These are phyloP conservation scores for Candida oleophila DNA, from an alignment of 805 yeast genomes.

Conservation along the genomic window DNA sequence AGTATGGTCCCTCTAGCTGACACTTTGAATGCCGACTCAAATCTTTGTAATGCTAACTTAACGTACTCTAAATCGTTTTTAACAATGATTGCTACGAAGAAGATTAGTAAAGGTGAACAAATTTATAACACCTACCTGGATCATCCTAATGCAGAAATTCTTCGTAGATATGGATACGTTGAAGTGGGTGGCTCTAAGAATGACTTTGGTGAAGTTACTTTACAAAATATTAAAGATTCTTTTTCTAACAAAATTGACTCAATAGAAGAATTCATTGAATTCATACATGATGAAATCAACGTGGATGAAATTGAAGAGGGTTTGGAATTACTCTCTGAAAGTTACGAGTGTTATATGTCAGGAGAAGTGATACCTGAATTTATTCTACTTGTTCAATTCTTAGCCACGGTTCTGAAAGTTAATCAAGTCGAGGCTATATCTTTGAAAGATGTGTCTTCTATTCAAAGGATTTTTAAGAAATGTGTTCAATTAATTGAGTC, in stretches of 20 bases:
- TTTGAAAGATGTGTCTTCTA: conserved; percentile 19
- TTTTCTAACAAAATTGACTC: conserved; percentile 27
- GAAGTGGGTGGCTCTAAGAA: conserved; percentile 68
- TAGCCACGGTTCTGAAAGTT: conserved; percentile 33
- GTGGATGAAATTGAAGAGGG: conserved; percentile 39
- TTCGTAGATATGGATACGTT: conserved; percentile 90
- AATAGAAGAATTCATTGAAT: conserved; percentile 35
- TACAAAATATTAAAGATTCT: conserved; percentile 39
- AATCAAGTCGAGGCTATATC: conserved; percentile 13
- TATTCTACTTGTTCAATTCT: conserved; percentile 50
- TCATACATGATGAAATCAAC: conserved; percentile 15
- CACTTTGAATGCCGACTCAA: conserved; percentile 82
- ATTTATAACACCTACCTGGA: conserved; percentile 88
- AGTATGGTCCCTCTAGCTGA: conserved; percentile 96
- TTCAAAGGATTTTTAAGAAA: conserved; percentile 53
- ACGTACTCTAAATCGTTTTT: conserved; percentile 49
- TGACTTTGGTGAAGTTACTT: conserved; percentile 78
- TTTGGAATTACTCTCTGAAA: conserved; percentile 45
- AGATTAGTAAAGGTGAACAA: conserved; percentile 67
- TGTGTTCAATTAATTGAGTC: conserved; percentile 60
- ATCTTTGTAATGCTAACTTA: conserved; percentile 70
- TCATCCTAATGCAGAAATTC: conserved; percentile 84
- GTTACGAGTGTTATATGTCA: conserved; percentile 60
- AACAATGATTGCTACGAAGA: conserved; percentile 68
- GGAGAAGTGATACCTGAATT: conserved; percentile 64